These are phyloP conservation scores for Cytospora paraplurivora DNA, from an alignment of 2,329 filamentous ascomycete species.

Conservation along the genomic window DNA sequence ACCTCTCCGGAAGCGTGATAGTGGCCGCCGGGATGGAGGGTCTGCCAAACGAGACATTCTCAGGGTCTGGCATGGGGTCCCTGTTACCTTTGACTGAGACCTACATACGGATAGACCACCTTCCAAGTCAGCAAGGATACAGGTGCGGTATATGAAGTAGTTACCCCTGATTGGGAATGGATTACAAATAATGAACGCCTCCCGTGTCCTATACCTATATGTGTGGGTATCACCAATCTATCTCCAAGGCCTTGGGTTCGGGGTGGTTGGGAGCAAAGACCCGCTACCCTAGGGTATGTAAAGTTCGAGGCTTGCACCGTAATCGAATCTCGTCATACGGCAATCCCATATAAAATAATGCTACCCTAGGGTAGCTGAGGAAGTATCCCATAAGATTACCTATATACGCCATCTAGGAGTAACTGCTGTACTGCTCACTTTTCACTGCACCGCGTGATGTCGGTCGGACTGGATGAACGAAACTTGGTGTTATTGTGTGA, in stretches of 20 bases:
- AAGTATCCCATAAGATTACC: neutral
- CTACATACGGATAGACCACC: conserved; percentile 22
- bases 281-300: neutral
- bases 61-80: conserved; percentile 23
- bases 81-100: conserved; percentile 24
- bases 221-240: neutral
- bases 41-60: conserved; percentile 22
- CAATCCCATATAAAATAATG: neutral
- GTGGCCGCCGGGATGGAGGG: conserved; percentile 17
- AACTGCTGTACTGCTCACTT: neutral
- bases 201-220: neutral
- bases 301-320: neutral
- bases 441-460: neutral
- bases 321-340: neutral
- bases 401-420: neutral
- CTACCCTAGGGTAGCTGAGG: neutral
- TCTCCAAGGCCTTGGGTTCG: neutral
- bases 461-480: neutral
- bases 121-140: conserved; percentile 11
- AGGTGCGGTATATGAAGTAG: neutral
- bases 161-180: neutral
- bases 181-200: neutral
- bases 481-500: neutral
- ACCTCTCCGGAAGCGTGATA: conserved; percentile 19
- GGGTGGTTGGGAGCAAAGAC: neutral